Evolutionary conservation across 345 rosid species (phyloP), one percentile per base, ranked within the genome.

Genomic region (Syzygium aqueum): DNA sequence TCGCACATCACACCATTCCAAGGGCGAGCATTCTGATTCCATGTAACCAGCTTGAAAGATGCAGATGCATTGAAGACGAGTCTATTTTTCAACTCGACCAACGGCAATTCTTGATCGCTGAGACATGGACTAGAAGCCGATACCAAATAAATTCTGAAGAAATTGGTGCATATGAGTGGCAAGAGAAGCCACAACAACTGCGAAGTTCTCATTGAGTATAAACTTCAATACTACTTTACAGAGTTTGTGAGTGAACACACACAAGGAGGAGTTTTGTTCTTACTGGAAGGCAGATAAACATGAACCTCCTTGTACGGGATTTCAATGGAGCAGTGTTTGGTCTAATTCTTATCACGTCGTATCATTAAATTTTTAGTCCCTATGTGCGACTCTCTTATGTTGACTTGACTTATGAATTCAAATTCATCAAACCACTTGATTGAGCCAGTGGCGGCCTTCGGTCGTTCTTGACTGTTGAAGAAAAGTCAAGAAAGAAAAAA

Each of bases 1-100:
- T 94, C 90, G 11, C 56, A 53, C 23, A 22, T 51, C 46, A 92
- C 91, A 19, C 96, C 95, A 16, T 59, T 57, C 21, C 94, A 94
- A 0, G 52, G 90, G 84, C 89, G 87, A 4, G 43, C 8, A 85
- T 21, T 54, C 16, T 53, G 84, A 84, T 80, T 80, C 94, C 94
- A 94, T 1, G 9, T 80, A 54, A 80, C 87, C 85, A 92, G 53
- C 51, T 85, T 88, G 0, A n/a, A 28, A 5, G 93, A 91, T 4
- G 0, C 22, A 37, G 52, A 51, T 23, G 61, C 23, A 59, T 78
- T 0, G 85, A 87, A 90, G 8, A 7, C 16, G 51, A 94, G 90
- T 61, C 57, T 87, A 12, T 25, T 88, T 85, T 85, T 90, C 83
- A 92, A 52, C 78, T 86, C 88, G 2, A 93, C 88, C 87, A 93